Evolutionary conservation across 2,329 filamentous ascomycete genomes (phyloP), one percentile per base, ranked within the genome.

Genomic region (Alternaria longipes): DNA sequence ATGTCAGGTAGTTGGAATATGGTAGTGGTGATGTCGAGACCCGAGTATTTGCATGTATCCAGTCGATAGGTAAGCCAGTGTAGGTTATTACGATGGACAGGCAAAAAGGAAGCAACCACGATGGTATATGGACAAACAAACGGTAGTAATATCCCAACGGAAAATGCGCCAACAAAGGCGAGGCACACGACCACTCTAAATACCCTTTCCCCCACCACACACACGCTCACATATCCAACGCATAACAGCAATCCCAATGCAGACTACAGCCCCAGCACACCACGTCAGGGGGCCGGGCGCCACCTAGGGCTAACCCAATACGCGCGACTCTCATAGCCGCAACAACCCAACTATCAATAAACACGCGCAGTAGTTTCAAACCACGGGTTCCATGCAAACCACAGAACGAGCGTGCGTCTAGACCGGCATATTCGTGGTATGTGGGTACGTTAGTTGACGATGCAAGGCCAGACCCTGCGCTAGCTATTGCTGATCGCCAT

Each of bases 351-450:
- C 54, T 52, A 38, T 59, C 56, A 59, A 59, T 59, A 59, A 59
- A 59, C 51, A 59, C 24, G 28, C 44, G 56, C 56, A 59, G 56
- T 59, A 59, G 56, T 59, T 56, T 49, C 56, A 59, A 55, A 55
- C 56, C 42, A 44, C 51, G 38, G 56, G 28, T 44, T 47, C 56
- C 56, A 59, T 59, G 56, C 44, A 42, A 54, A 41, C 26, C 30
- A 58, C n/a, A 56, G 18, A 28, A 30, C 40, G 32, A 54, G 46
- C 24, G 46, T 50, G 46, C 41, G 50, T 54, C 50, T 45, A 59
- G 56, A 59, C 56, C 49, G 32, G 32, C 38, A 36, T 38, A 32
- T 30, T 34, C 20, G 32, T 47, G 28, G 46, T 34, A 54, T 47
- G 56, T 59, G 56, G 56, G 42, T 36, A 40, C 26, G 24, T 36